Evolutionary conservation across 164 flowering plant species (phyloP).

Genomic region (Chimonanthus salicifolius): DNA sequence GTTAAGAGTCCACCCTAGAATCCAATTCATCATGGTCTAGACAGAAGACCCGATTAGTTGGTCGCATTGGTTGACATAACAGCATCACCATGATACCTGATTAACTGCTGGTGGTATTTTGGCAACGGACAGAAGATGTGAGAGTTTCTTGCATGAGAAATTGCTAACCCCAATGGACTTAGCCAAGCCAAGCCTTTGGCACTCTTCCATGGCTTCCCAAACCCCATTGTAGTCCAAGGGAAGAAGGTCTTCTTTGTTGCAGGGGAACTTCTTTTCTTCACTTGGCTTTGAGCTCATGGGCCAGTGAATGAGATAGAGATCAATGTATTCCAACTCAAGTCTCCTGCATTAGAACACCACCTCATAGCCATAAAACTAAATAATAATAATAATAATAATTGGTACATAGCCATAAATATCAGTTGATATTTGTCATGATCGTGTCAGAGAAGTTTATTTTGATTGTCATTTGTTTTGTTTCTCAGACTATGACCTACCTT

Average conservation of each 20-base stretch:
- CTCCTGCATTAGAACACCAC: conserved; percentile 1
- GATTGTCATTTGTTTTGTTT: too few species aligned
- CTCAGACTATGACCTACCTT: too few species aligned
- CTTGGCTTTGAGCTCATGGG: background rate
- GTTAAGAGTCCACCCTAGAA: too few species aligned
- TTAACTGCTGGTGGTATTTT: conserved; percentile 30
- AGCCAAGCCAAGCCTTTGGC: conserved; percentile 19
- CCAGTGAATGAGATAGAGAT: conserved; percentile 8
- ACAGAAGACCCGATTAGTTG: too few species aligned
- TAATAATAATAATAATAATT: background rate
- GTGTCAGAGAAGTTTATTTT: too few species aligned
- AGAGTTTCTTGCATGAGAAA: conserved; percentile 23
- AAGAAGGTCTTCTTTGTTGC: conserved; percentile 14
- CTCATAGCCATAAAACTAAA: background rate
- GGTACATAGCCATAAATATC: too few species aligned
- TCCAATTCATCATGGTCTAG: too few species aligned
- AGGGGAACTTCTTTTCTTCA: background rate
- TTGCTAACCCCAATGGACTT: conserved; percentile 31
- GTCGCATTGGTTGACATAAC: too few species aligned
- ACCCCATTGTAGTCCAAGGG: conserved; percentile 19
- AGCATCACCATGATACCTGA: conserved; percentile 15
- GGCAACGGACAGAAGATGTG: conserved; percentile 18
- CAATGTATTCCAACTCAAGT: conserved; percentile 13
- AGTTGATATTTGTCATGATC: too few species aligned
- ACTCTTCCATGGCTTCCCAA: conserved; percentile 32